Evolutionary conservation across 805 yeast species (phyloP), one percentile per base, ranked within the genome.

Genomic region (Hanseniaspora pseudoguilliermondii): DNA sequence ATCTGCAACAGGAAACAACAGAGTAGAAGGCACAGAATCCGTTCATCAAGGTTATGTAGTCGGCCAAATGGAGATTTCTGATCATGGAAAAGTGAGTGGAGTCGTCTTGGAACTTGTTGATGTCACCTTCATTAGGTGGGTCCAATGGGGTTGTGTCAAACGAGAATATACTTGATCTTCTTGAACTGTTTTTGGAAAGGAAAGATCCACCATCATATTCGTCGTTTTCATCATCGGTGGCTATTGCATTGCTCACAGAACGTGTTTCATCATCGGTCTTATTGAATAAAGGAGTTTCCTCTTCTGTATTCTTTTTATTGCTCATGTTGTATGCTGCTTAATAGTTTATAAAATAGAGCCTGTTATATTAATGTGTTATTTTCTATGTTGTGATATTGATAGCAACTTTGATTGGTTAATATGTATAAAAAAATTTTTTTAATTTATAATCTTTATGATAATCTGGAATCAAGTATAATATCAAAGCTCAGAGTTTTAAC

Each of bases 21-120:
- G 96, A 83, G 66, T 88, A 87, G 67, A 93, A 90, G 0, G 97
- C 98, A 49, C 90, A 83, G 66, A 87, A 88, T 27, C 97, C 96
- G 69, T 93, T 93, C 68, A 93, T 74, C 74, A 90, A 78, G 3
- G 98, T 93, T 68, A 93, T 93, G 72, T 83, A 88, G 69, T 93
- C 98, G 6, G 98, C 98, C 81, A 91, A 75, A 69, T 93, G 97
- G 60, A 93, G 77, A 64, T 85, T 84, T 65, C 95, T 75, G 57
- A 93, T 72, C 79, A 93, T 80, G 57, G 90, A 83, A 60, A 91
- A 83, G 67, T 91, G 97, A 65, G 95, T 77, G 49, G 77, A 77
- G 69, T 91, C 97, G 40, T 82, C 78, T 55, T 89, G 82, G 66
- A 90, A 89, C 47, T 83, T 86, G 59, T 78, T 75, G 64, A 87